Evolutionary conservation across 257 asterid species (phyloP), one percentile per base, ranked within the genome.

Genomic region (Haberlea rhodopensis): DNA sequence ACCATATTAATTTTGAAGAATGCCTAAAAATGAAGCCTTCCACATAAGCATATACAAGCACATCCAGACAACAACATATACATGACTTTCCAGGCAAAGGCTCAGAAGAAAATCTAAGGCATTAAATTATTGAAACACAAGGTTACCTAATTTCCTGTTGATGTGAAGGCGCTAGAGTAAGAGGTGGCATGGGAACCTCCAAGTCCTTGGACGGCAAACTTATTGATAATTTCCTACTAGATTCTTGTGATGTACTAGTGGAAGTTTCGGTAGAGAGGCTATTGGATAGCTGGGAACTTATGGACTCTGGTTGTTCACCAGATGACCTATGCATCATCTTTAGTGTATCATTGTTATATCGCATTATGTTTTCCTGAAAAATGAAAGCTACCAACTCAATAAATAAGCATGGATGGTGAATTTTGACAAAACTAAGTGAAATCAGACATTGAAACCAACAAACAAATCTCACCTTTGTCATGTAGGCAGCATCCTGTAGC

Each of bases 131-230:
- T 25, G 9, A n/a, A n/a, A 56, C 65, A 70, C 28, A 73, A 68
- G 69, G 18, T 7, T 79, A 92, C 99, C 95, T 87, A 73, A 85
- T 81, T 70, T 76, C 88, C 16, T 68, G 81, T 65, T 78, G 85
- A 48, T 51, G 82, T 64, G 85, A 70, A 73, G 99, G 95, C 58
- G 91, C 85, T 68, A 92, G 96, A 67, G 94, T 85, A 66, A 81
- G 82, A 70, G 99, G 97, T 24, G 96, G 99, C 99, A 89, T 84
- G 57, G 99, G 97, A 77, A 89, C 76, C 66, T 89, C 97, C 51
- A 84, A 75, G 76, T 89, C 97, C 73, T 75, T 71, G 67, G 76
- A 31, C 21, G 76, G 45, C 60, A n/a, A n/a, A 78, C 74, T 73
- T 32, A 78, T 65, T 60, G 90, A 76, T 37, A 78, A 59, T 25